These are phyloP conservation scores for Suhomyces ambrosiae DNA, from an alignment of 1,139 yeast species.

Conservation along the genomic window DNA sequence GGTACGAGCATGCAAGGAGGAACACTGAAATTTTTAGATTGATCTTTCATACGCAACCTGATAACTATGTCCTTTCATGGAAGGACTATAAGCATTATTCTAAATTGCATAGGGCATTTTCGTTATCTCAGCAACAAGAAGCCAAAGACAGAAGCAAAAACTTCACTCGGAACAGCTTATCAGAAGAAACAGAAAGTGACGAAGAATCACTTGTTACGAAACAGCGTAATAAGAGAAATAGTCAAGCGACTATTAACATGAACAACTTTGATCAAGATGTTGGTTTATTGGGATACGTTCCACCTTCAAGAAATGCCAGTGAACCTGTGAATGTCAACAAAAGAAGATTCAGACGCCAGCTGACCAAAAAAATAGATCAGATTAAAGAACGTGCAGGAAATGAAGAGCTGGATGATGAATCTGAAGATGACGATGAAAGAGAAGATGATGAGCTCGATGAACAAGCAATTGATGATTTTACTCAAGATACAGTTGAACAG, in stretches of 20 bases:
- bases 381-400: slow-evolving; percentile 8
- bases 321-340: slow-evolving; percentile 7
- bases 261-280: slow-evolving; percentile 29
- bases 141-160: slow-evolving; percentile 29
- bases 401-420: slow-evolving; percentile 10
- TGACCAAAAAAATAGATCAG: slow-evolving; percentile 3
- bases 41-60: slow-evolving; percentile 95
- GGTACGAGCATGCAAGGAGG: slow-evolving; percentile 82
- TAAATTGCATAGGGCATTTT: slow-evolving; percentile 58
- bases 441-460: slow-evolving; percentile 1
- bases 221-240: slow-evolving; percentile 16
- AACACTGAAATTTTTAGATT: slow-evolving; percentile 81
- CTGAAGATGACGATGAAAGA: slow-evolving; percentile 4
- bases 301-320: slow-evolving; percentile 24
- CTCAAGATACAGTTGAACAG: background rate
- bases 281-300: slow-evolving; percentile 45
- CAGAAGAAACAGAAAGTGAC: slow-evolving; percentile 20
- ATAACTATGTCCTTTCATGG: slow-evolving; percentile 87
- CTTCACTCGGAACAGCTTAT: slow-evolving; percentile 9
- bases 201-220: slow-evolving; percentile 14
- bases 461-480: background rate
- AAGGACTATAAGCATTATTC: slow-evolving; percentile 77
- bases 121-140: slow-evolving; percentile 49
- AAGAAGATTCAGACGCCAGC: slow-evolving; percentile 16
- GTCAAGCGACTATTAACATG: slow-evolving; percentile 31